Conservation (phyloP, 2,329 filamentous ascomycete genomes). For the Pseudogymnoascus sp. region DNA sequence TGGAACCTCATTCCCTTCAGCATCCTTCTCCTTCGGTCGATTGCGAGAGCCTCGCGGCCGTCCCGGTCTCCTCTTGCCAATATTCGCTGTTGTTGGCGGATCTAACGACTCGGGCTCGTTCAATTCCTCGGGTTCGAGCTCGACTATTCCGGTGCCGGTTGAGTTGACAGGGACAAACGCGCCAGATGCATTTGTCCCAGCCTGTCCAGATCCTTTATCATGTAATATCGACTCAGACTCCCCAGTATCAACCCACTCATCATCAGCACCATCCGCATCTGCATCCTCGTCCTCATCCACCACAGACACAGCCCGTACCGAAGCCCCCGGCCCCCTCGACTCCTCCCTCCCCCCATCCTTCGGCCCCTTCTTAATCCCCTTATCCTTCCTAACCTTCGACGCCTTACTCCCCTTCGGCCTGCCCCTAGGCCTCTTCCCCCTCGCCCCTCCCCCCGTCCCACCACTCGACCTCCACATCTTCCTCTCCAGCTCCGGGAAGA, state of each 20-base stretch:
- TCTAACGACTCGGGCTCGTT: background rate
- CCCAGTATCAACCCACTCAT: slow-evolving; percentile 39
- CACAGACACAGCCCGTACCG: background rate
- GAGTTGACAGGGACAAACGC: slow-evolving; percentile 2
- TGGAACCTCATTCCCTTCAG: slow-evolving; percentile 4
- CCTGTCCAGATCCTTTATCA: background rate
- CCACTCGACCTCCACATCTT: slow-evolving; percentile 20
- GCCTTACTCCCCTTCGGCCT: slow-evolving; percentile 50
- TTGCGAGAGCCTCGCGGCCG: slow-evolving; percentile 47
- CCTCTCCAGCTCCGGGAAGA: slow-evolving; percentile 40
- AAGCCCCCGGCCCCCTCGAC: background rate
- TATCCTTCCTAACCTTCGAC: slow-evolving; percentile 37
- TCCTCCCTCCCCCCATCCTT: slow-evolving; percentile 11
- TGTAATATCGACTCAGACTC: background rate
- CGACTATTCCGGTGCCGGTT: slow-evolving; percentile 14
- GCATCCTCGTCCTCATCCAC: background rate
- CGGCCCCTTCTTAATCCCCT: slow-evolving; percentile 41
- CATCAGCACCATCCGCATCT: slow-evolving; percentile 25
- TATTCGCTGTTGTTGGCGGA: slow-evolving; percentile 14
- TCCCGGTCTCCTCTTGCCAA: slow-evolving; percentile 28
- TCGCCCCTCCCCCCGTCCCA: slow-evolving; percentile 30
- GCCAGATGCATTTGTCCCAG: background rate
- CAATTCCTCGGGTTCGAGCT: background rate
- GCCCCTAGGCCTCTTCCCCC: slow-evolving; percentile 39
- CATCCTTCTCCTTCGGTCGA: slow-evolving; percentile 31